Base-by-base conservation (phyloP, 768 basidiomycete species). In the Roridomyces roridus region DNA sequence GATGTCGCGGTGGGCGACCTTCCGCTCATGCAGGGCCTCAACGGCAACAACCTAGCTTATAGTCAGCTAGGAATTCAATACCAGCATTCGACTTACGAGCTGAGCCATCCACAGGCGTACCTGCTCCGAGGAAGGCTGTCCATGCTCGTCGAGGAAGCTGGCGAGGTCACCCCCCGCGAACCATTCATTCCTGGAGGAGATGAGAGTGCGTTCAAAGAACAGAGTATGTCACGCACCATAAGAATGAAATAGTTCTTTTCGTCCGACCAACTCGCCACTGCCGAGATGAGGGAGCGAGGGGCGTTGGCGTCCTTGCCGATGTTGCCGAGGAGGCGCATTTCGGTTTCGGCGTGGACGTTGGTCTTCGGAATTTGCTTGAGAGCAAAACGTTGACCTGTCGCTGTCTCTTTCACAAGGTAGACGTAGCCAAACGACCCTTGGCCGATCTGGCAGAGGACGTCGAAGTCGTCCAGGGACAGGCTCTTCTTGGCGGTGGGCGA, bases 371-470 rank as follows among this genome's bases (percentile, higher is more conserved):
- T n/a, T n/a, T n/a, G n/a, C n/a, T n/a, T n/a, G n/a, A n/a, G n/a
- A n/a, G n/a, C n/a, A n/a, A n/a, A n/a, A n/a, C n/a, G n/a, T n/a
- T n/a, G n/a, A n/a, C n/a, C n/a, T n/a, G n/a, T n/a, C n/a, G n/a
- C n/a, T n/a, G n/a, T n/a, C n/a, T n/a, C n/a, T n/a, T n/a, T n/a
- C n/a, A n/a, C n/a, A n/a, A n/a, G n/a, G n/a, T n/a, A n/a, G n/a
- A n/a, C n/a, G n/a, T n/a, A 67, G 53, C 8, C 69, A 70, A 1
- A 72, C 71, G 31, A 74, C n/a, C n/a, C n/a, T n/a, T n/a, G n/a
- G n/a, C n/a, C n/a, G n/a, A n/a, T n/a, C n/a, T n/a, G n/a, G n/a
- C n/a, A n/a, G n/a, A n/a, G n/a, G n/a, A n/a, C n/a, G n/a, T n/a
- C n/a, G n/a, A n/a, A n/a, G n/a, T n/a, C n/a, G n/a, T n/a, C n/a